Evolutionary conservation across 345 rosid species (phyloP), one percentile per base, ranked within the genome.

Genomic region (Isatis tinctoria): DNA sequence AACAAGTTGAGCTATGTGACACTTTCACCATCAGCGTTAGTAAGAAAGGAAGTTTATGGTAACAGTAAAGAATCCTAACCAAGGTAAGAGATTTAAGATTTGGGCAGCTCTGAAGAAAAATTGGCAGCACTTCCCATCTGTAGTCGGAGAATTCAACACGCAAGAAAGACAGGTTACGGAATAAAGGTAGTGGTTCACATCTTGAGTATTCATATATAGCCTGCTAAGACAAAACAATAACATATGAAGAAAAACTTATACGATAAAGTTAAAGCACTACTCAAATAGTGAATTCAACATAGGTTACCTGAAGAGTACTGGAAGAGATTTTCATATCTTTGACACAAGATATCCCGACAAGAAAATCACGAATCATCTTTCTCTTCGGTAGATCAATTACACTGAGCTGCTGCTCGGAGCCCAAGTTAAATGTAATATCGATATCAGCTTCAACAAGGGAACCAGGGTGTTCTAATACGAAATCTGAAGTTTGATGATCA

Each of bases 51-150:
- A 54, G 13, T 10, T 10, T 10, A 53, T 53, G 7, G 49, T 16
- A 6, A n/a, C 2, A 7, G 51, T 10, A 17, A 51, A 17, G 2
- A 44, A 65, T 44, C 16, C 60, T 49, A 3, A 51, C 51, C 72
- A 69, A 8, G 30, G 32, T 20, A 20, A 70, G 32, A 10, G 44
- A 54, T 69, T 54, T 44, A 11, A 69, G 56, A 40, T 57, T 43
- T 1, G 44, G 74, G 28, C 65, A 69, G 65, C 33, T 69, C 22
- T 69, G 43, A 8, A 69, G 65, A 54, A 69, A 40, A 5, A 18
- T 44, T 37, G 74, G 54, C 65, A 69, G 12, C 44, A 43, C 41
- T 56, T 69, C 63, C 73, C 49, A 54, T 3, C 2, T 12, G 39
- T 44, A 30, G 8, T 12, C 13, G 4, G 10, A 2, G 65, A 57